Base-by-base conservation (phyloP, 2,329 filamentous ascomycete species). In the Penicillium sp. region DNA sequence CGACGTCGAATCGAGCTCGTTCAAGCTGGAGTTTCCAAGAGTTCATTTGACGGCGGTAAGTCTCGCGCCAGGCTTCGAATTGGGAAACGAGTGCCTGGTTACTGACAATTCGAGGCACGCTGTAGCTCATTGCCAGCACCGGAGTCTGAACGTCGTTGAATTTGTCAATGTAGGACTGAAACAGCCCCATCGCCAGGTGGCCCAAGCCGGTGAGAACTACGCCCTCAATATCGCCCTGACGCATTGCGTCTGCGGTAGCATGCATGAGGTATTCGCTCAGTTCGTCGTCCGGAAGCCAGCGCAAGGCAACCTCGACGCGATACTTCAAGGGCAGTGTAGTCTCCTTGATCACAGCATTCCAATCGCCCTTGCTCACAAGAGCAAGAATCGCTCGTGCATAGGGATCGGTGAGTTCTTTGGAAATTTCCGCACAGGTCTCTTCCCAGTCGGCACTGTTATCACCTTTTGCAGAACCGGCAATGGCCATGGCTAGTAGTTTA, bases 61-160 rank as follows among this genome's bases (percentile, higher is more conserved):
- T 75, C 44, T 81, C 75, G 47, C 77, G 77, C 80, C 80, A 83
- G 47, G 76, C 68, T 32, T 75, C 65, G 61, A 77, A 81, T 41
- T 74, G 75, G 0, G 70, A 47, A 45, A 78, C 72, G 50, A 73
- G 69, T 29, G 74, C 65, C 27, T 55, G 41, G 46, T 80, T 75
- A 48, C 74, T 72, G 44, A 83, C 70, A 57, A 80, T 80, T 1
- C 76, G 69, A 0, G 80, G 79, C 33, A 77, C 75, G 0, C 77
- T 76, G 48, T 78, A 74, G 21, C 76, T 76, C 55, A 79, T 75
- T 18, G 77, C 76, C 1, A 83, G 65, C 0, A 83, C 79, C 1
- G 79, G 75, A 2, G 79, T 81, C 62, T 84, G 80, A 1, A 83
- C 61, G 48, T 83, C 80, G 41, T 76, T 74, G 53, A 76, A 80